Percentiles rank a stretch among this genome's conserved stretches.
phyloP scores from a whole-genome alignment of 2,329 filamentous ascomycete species.

The Penicillium griseofulvum region DNA sequence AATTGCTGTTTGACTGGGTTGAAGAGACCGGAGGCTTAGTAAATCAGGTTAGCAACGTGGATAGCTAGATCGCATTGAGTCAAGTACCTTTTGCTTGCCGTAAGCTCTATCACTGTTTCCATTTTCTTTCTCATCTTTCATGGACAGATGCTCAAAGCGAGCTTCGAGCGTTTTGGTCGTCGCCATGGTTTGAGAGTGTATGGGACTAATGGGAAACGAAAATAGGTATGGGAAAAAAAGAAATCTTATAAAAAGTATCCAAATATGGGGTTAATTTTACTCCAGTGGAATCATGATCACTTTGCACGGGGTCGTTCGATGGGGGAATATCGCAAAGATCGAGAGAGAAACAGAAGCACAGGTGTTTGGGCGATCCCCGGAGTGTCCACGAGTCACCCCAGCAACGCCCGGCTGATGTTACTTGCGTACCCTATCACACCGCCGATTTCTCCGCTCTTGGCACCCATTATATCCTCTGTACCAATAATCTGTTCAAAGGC shows the following conservation, averaged over 20 bases:
- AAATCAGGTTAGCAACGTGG: slow-evolving; percentile 19
- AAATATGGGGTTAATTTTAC: neutral
- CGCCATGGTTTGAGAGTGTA: slow-evolving; percentile 58
- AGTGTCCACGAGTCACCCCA: slow-evolving; percentile 11
- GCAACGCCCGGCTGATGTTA: slow-evolving; percentile 16
- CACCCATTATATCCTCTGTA: neutral
- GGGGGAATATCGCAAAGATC: slow-evolving; percentile 9
- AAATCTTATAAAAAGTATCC: neutral
- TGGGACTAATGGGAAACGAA: slow-evolving; percentile 6
- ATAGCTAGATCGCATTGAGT: neutral
- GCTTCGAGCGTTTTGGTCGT: slow-evolving; percentile 75
- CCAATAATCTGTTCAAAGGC: neutral
- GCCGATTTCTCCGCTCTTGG: neutral
- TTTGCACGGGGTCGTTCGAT: slow-evolving; percentile 7
- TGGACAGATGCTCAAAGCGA: slow-evolving; percentile 84
- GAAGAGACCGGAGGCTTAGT: slow-evolving; percentile 48
- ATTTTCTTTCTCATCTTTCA: slow-evolving; percentile 81
- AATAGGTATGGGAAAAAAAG: slow-evolving; percentile 6
- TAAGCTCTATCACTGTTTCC: slow-evolving; percentile 56
- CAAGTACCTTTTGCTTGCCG: slow-evolving; percentile 72
- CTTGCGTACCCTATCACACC: neutral
- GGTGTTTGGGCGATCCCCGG: slow-evolving; percentile 17
- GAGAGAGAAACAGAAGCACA: slow-evolving; percentile 13
- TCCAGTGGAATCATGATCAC: slow-evolving; percentile 11
- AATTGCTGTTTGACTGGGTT: slow-evolving; percentile 48